Base-by-base conservation (phyloP, 2,329 filamentous ascomycete species). In the Dactylellina sp. region DNA sequence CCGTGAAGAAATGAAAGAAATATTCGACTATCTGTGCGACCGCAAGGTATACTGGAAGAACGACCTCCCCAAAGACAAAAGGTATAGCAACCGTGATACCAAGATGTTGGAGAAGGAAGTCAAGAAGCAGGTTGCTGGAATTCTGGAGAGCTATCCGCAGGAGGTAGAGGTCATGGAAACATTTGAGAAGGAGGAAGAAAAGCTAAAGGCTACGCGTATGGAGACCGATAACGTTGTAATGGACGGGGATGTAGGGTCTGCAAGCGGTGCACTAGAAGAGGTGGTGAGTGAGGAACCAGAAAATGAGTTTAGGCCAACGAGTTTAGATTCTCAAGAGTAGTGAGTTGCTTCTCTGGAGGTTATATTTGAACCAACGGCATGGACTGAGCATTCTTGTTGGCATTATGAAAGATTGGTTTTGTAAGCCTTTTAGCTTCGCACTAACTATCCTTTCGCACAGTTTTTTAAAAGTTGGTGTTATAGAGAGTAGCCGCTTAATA, bases 1-100 rank as follows among this genome's bases (percentile, higher is more conserved):
- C 39, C 61, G 47, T 12, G 66, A 71, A 39, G 66, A 71, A 47
- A 71, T 71, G 59, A 71, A 63, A 28, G 66, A 71, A 20, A 71
- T 71, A 11, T 71, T 71, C 18, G 66, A 71, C 12, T 71, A 25
- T 18, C 52, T 71, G 1, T 71, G 66, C 16, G 59, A 71, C 28
- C 59, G 66, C 12, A 32, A 40, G 7, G 59, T 71, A 7, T 71
- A 71, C 37, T 71, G 66, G 66, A 47, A 40, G 9, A 63, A 59
- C 42, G 66, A 71, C 24, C 66, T 71, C 2, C 66, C 66, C 9
- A 56, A 39, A 7, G 63, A 71, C 35, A 71, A 71, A 28, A 57
- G 16, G 12, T 71, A 59, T 12, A 71, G 66, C 22, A 63, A 71
- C 16, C 59, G 59, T 25, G 66, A 71, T 40, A 71, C 66, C 16